A percentile compares a stretch with the other conserved stretches of the same genome.
Evolutionary conservation across 164 flowering plant genomes (phyloP).

Genomic region (Liquidambar formosana): DNA sequence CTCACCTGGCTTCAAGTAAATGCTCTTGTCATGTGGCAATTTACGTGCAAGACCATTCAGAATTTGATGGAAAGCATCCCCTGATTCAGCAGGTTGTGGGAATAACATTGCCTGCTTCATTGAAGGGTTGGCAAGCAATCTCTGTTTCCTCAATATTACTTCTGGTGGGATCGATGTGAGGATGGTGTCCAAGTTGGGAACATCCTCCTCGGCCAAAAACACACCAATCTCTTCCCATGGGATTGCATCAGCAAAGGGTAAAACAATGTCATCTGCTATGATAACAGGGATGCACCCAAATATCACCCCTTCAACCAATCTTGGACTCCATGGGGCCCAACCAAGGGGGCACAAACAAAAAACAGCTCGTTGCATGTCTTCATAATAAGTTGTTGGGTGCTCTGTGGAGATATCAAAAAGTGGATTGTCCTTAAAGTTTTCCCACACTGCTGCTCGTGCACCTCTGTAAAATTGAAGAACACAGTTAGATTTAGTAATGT

Average conservation of each 20-base stretch:
- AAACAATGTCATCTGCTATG: conserved; percentile 92
- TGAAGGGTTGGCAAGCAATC: conserved; percentile 84
- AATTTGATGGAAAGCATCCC: conserved; percentile 95
- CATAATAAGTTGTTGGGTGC: conserved; percentile 92
- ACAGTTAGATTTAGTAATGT: background rate
- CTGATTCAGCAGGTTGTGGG: conserved; percentile 81
- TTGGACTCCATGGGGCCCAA: conserved; percentile 99
- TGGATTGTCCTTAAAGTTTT: conserved; percentile 94
- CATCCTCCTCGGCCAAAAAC: conserved; percentile 82
- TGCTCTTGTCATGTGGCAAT: conserved; percentile 61
- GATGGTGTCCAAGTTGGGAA: conserved; percentile 81
- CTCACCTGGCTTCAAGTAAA: conserved; percentile 58
- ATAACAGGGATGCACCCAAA: conserved; percentile 97
- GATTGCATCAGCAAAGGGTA: conserved; percentile 96
- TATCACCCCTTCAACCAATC: conserved; percentile 92
- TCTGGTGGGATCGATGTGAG: conserved; percentile 71
- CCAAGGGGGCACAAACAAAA: conserved; percentile 96
- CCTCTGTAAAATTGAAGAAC: conserved; percentile 54
- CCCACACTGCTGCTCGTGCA: conserved; percentile 98
- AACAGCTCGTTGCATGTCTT: conserved; percentile 96
- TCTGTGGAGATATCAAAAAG: conserved; percentile 95
- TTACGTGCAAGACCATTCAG: conserved; percentile 87
- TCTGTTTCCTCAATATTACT: conserved; percentile 66
- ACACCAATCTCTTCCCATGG: conserved; percentile 98
- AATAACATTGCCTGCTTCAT: conserved; percentile 94